Conservation (phyloP, 768 basidiomycete genomes). For the Suillus decipiens region DNA sequence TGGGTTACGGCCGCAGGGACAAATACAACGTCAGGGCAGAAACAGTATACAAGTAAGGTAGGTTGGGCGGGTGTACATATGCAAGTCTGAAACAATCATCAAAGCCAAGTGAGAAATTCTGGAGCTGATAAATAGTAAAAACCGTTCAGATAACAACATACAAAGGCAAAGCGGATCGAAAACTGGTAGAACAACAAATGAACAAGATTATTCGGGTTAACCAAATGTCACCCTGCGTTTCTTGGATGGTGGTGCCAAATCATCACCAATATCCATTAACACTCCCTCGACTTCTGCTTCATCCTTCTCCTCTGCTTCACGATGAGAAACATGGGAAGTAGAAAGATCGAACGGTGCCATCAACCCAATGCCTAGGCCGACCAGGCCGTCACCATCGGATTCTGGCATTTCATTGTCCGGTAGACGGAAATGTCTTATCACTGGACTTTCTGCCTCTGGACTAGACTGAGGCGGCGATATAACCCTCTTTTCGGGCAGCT, state of each 20-base stretch:
- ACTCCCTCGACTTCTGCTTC: constrained; percentile 38
- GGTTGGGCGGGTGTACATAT: constrained; percentile 14
- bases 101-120: constrained; percentile 9
- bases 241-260: constrained; percentile 48
- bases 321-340: constrained; percentile 20
- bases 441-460: constrained; percentile 52
- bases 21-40: constrained; percentile 32
- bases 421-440: constrained; percentile 35
- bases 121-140: constrained; percentile 16
- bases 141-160: constrained; percentile 9
- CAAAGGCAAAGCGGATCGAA: constrained; percentile 9
- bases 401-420: constrained; percentile 24
- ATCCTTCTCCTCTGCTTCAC: constrained; percentile 26
- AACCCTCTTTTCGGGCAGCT: constrained; percentile 11
- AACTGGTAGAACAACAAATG: neutral
- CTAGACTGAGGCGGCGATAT: constrained; percentile 25
- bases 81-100: constrained; percentile 10
- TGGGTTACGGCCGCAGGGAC: constrained; percentile 7
- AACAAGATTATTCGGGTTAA: neutral
- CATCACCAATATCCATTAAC: constrained; percentile 22
- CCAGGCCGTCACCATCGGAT: constrained; percentile 33
- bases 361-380: constrained; percentile 44
- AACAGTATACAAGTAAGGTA: constrained; percentile 37
- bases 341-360: constrained; percentile 57
- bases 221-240: constrained; percentile 46